phyloP scores from a whole-genome alignment of 2,329 filamentous ascomycete genomes.

The Beauveria bassiana region DNA sequence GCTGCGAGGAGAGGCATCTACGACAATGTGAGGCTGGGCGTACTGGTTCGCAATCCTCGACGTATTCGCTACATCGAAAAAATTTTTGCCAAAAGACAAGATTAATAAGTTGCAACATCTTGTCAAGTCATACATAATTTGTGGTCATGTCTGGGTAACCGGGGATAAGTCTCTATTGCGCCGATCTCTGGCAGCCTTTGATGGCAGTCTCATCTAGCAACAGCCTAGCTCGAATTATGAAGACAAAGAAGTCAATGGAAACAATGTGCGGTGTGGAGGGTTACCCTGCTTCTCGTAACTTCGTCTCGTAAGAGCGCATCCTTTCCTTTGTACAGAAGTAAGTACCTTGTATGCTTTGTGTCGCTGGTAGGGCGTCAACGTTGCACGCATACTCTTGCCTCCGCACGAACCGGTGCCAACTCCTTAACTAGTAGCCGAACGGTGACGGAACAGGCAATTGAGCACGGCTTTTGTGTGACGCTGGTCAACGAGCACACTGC shows the following conservation, averaged over 20 bases:
- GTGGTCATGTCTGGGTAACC: background rate
- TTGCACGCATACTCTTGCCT: background rate
- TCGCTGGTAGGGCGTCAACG: background rate
- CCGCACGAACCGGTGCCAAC: background rate
- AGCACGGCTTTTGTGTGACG: background rate
- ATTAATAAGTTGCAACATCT: background rate
- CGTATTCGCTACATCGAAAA: background rate
- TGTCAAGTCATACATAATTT: too few relatives aligned
- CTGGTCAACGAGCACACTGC: background rate
- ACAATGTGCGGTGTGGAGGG: too few relatives aligned
- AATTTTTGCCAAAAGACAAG: background rate
- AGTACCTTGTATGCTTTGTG: background rate
- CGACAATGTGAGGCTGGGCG: background rate
- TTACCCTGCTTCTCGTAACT: background rate
- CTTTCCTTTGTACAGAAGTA: background rate
- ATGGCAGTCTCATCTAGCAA: background rate
- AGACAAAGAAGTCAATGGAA: background rate
- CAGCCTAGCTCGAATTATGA: background rate
- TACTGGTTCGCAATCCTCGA: background rate
- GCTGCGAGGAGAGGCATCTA: background rate
- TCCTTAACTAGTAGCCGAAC: background rate
- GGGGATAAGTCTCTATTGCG: background rate
- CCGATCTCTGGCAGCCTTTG: background rate
- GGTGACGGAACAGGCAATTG: background rate
- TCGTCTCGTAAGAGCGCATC: background rate